phyloP scores from a whole-genome alignment of 345 rosid species.

The Arabidopsis arenosa region DNA sequence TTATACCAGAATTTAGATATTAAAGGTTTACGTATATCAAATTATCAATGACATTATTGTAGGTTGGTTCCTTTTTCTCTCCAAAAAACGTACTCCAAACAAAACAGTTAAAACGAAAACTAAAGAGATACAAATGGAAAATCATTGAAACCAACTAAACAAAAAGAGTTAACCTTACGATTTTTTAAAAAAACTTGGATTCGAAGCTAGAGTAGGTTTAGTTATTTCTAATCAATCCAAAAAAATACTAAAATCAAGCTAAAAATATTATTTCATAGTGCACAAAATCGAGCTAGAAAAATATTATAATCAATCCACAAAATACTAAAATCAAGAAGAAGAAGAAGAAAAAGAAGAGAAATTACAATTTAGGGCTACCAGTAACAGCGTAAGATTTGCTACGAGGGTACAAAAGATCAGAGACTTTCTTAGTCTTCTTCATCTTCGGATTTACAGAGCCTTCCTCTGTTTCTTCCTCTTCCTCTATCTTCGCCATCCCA shows the following conservation, averaged over 20 bases:
- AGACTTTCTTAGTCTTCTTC: conserved; percentile 40
- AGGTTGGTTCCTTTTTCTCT: background rate
- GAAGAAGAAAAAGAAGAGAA: background rate
- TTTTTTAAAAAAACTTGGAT: background rate
- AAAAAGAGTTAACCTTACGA: background rate
- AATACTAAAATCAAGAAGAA: conserved; percentile 25
- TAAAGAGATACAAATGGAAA: too few relatives aligned
- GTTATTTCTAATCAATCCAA: background rate
- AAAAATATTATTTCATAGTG: background rate
- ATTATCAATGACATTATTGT: conserved; percentile 1
- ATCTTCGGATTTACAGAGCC: conserved; percentile 42
- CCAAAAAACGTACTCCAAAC: background rate
- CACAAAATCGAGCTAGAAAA: conserved; percentile 16
- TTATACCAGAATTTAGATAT: too few relatives aligned
- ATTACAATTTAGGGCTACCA: conserved; percentile 32
- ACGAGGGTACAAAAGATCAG: conserved; percentile 47
- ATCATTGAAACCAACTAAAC: background rate
- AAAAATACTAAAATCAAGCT: too few relatives aligned
- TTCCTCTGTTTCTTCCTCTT: conserved; percentile 49
- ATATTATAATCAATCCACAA: conserved; percentile 15
- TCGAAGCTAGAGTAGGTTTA: background rate
- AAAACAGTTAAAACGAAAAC: too few relatives aligned
- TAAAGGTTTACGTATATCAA: too few relatives aligned
- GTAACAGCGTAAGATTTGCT: conserved; percentile 58
- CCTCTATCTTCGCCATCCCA: conserved; percentile 68